These are phyloP conservation scores for Phytophthora colocasiae DNA, from an alignment of 352 stramenopile species.

Conservation along the genomic window DNA sequence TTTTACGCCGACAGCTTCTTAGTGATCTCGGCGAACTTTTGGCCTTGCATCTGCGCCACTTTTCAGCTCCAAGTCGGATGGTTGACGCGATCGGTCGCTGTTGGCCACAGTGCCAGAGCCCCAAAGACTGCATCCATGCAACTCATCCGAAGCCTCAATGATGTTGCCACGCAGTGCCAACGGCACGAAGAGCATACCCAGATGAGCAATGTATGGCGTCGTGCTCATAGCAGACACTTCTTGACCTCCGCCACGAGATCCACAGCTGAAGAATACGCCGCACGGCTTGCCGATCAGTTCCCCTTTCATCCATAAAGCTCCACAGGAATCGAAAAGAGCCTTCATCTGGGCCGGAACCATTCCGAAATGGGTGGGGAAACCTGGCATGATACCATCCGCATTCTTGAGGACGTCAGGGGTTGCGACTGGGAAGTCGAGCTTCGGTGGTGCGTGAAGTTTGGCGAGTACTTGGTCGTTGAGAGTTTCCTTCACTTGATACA, in stretches of 20 bases:
- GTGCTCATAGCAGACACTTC: slow-evolving; percentile 84
- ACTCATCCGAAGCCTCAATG: slow-evolving; percentile 56
- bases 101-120: slow-evolving; percentile 80
- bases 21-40: slow-evolving; percentile 78
- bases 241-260: slow-evolving; percentile 75
- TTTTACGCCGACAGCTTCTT: slow-evolving; percentile 63
- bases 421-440: slow-evolving; percentile 63
- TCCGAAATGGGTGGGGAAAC: slow-evolving; percentile 84
- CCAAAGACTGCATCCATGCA: slow-evolving; percentile 75
- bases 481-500: slow-evolving; percentile 82
- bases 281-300: slow-evolving; percentile 80
- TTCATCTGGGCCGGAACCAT: slow-evolving; percentile 86
- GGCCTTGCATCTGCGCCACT: slow-evolving; percentile 73
- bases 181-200: slow-evolving; percentile 90
- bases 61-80: slow-evolving; percentile 76
- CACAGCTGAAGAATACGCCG: slow-evolving; percentile 82
- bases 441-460: slow-evolving; percentile 73
- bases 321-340: slow-evolving; percentile 80
- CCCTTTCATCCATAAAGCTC: slow-evolving; percentile 74
- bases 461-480: slow-evolving; percentile 75
- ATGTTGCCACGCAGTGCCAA: slow-evolving; percentile 32
- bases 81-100: slow-evolving; percentile 75
- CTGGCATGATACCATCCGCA: slow-evolving; percentile 85
- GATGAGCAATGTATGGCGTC: slow-evolving; percentile 82
- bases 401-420: slow-evolving; percentile 66